These are phyloP conservation scores for Boletus tylopilopsis DNA, from an alignment of 768 basidiomycete species.

Conservation along the genomic window DNA sequence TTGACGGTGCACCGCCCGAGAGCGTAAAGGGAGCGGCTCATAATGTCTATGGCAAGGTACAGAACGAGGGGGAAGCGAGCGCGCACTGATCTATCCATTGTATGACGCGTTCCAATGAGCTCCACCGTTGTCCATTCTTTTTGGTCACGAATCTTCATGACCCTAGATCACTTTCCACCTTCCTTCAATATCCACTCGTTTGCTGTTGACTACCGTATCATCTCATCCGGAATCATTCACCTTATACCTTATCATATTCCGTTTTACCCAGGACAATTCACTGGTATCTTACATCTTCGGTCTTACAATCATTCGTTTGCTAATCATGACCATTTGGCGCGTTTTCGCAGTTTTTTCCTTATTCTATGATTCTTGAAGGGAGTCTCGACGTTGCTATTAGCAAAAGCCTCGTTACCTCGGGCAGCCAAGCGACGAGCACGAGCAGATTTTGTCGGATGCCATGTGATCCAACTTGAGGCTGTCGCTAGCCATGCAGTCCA, in stretches of 20 bases:
- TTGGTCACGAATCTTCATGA: not conserved
- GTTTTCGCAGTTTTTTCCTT: too few species aligned
- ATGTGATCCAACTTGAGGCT: too few species aligned
- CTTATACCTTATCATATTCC: slow-evolving; percentile 11
- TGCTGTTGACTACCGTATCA: not conserved
- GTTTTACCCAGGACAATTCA: too few species aligned
- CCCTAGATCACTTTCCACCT: not conserved
- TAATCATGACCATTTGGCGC: too few species aligned
- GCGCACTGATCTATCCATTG: slow-evolving; percentile 12
- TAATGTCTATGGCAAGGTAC: slow-evolving; percentile 15
- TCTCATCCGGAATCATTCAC: not conserved
- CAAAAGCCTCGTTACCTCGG: too few species aligned
- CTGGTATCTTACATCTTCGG: too few species aligned
- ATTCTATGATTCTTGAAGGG: too few species aligned
- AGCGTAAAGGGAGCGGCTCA: slow-evolving; percentile 13
- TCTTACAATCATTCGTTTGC: too few species aligned
- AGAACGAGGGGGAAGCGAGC: slow-evolving; percentile 20
- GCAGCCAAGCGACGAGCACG: too few species aligned
- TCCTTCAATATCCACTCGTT: slow-evolving; percentile 16
- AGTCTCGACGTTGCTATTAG: too few species aligned
- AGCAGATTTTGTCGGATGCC: too few species aligned
- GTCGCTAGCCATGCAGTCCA: too few species aligned
- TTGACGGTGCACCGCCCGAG: slow-evolving; percentile 25
- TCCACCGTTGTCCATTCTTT: not conserved
- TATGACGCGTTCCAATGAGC: not conserved